Percentiles rank a stretch among this genome's conserved stretches.
Conservation (phyloP, 2,329 filamentous ascomycete species). For the Lizonia empirigonia region DNA sequence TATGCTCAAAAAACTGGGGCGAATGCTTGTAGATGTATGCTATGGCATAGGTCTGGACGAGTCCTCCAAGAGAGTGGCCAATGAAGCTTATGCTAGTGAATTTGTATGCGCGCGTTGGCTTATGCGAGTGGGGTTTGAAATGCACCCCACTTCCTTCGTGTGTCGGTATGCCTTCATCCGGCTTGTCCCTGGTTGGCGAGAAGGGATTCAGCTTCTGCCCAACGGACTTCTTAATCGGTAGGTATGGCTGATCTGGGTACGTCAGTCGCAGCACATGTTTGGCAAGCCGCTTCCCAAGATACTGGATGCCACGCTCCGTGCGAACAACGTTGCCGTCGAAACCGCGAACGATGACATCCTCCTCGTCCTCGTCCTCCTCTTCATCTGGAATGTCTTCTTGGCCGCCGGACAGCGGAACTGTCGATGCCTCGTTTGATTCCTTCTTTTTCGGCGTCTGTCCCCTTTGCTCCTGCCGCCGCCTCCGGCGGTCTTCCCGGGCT, state of each 20-base stretch:
- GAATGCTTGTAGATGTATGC: constrained; percentile 97
- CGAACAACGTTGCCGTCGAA: constrained; percentile 88
- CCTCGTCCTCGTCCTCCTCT: constrained; percentile 67
- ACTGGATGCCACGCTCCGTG: constrained; percentile 95
- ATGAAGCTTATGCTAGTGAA: constrained; percentile 96
- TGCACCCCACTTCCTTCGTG: constrained; percentile 69
- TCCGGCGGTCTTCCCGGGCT: constrained; percentile 71
- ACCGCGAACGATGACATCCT: constrained; percentile 86
- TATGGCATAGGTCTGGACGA: constrained; percentile 91
- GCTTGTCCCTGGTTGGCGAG: constrained; percentile 49
- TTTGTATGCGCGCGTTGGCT: constrained; percentile 68
- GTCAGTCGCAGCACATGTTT: constrained; percentile 89
- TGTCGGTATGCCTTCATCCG: constrained; percentile 53
- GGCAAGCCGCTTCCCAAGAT: constrained; percentile 90
- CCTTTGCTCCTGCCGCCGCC: constrained; percentile 54
- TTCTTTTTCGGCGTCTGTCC: constrained; percentile 4
- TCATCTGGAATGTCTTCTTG: constrained; percentile 54
- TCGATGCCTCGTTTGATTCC: constrained; percentile 39
- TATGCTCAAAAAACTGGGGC: constrained; percentile 83
- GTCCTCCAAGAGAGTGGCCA: constrained; percentile 86
- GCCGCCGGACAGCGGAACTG: constrained; percentile 56
- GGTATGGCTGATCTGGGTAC: constrained; percentile 89
- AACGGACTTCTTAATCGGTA: constrained; percentile 67
- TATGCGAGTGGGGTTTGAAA: constrained; percentile 50
- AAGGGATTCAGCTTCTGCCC: constrained; percentile 57